A percentile compares a stretch with the other conserved stretches of the same genome.
Evolutionary conservation across 371 early-diverging fungal species (phyloP).

Genomic region (Lichtheimia hyalospora): DNA sequence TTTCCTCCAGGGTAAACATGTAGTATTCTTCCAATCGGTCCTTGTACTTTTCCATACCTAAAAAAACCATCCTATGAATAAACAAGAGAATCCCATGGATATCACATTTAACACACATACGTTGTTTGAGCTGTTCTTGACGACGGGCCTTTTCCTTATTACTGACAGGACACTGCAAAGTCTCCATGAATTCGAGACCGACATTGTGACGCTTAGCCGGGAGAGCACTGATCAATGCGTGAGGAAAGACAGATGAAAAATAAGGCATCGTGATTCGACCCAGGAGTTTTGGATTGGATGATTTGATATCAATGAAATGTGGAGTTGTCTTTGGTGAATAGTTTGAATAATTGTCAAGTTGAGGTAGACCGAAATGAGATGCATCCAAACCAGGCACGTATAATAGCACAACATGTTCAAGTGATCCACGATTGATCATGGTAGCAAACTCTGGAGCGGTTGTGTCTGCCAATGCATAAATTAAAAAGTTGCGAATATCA

Average conservation of each 20-base stretch:
- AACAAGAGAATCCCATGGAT: neutral
- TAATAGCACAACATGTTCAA: slow-evolving; percentile 31
- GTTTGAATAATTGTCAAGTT: slow-evolving; percentile 1
- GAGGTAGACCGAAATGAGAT: slow-evolving; percentile 24
- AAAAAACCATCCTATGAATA: neutral
- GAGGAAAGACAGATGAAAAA: slow-evolving; percentile 22
- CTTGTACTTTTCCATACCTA: slow-evolving; percentile 18
- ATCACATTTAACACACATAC: neutral
- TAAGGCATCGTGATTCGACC: slow-evolving; percentile 43
- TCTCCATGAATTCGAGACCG: slow-evolving; percentile 27
- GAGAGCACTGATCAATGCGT: slow-evolving; percentile 35
- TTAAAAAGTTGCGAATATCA: slow-evolving; percentile 34
- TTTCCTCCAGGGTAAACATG: slow-evolving; percentile 46
- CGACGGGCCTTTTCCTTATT: slow-evolving; percentile 14
- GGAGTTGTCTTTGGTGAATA: slow-evolving; percentile 6
- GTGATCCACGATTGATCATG: slow-evolving; percentile 21
- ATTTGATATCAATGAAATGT: slow-evolving; percentile 15
- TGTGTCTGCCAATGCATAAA: slow-evolving; percentile 34
- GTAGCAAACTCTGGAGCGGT: slow-evolving; percentile 27
- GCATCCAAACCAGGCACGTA: slow-evolving; percentile 38
- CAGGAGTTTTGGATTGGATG: slow-evolving; percentile 9
- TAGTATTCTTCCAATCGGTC: slow-evolving; percentile 48
- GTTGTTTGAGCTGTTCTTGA: slow-evolving; percentile 16
- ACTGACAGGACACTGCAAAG: slow-evolving; percentile 35
- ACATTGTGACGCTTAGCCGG: slow-evolving; percentile 28